phyloP scores from a whole-genome alignment of 176 grass and related monocot species.

The Dendrocalamus sinicus region DNA sequence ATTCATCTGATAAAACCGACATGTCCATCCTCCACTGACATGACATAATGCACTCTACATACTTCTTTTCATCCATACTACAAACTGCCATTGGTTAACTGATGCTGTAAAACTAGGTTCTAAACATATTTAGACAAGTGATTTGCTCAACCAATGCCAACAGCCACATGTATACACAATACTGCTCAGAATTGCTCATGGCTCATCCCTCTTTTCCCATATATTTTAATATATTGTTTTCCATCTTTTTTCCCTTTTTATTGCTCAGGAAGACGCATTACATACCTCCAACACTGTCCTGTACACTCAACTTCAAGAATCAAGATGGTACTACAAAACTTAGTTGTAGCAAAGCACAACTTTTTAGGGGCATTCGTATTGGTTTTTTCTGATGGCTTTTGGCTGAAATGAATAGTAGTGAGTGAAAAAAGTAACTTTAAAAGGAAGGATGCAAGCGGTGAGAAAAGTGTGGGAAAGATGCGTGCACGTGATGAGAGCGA shows the following conservation, averaged over 20 bases:
- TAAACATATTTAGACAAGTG: slow-evolving; percentile 14
- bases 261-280: slow-evolving; percentile 13
- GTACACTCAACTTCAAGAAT: slow-evolving; percentile 10
- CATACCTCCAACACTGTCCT: background rate
- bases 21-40: background rate
- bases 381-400: too few relatives aligned
- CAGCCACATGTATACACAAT: background rate
- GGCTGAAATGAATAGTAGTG: too few relatives aligned
- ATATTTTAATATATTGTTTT: slow-evolving; percentile 4
- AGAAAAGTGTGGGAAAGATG: too few relatives aligned
- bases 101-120: slow-evolving; percentile 7
- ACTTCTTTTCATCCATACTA: slow-evolving; percentile 1
- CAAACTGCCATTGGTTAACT: background rate
- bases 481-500: too few relatives aligned
- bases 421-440: too few relatives aligned
- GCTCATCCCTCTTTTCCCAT: slow-evolving; percentile 12
- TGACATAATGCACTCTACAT: background rate
- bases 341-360: background rate
- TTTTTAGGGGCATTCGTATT: background rate
- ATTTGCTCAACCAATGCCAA: slow-evolving; percentile 19
- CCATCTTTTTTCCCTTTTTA: background rate
- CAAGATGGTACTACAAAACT: slow-evolving; percentile 3
- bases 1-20: background rate
- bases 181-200: background rate
- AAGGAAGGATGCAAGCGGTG: too few relatives aligned